These are phyloP conservation scores for Peterozyma xylosa DNA, from an alignment of 805 yeast species.

Conservation along the genomic window DNA sequence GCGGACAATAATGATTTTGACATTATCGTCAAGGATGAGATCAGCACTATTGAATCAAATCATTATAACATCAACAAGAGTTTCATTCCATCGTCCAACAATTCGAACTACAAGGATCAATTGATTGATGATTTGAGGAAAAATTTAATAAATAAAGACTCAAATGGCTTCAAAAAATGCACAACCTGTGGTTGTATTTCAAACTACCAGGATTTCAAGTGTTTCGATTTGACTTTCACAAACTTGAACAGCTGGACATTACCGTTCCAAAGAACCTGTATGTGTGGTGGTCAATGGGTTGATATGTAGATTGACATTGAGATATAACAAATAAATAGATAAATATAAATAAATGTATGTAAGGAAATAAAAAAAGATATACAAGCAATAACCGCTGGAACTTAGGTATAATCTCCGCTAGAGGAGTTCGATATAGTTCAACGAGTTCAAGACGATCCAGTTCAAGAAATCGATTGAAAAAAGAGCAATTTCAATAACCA, in stretches of 20 bases:
- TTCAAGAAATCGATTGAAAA: too few relatives aligned
- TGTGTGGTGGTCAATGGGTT: constrained; percentile 77
- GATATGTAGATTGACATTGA: constrained; percentile 20
- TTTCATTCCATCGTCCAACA: not conserved
- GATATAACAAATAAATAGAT: not conserved
- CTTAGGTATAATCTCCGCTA: not conserved
- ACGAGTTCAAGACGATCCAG: too few relatives aligned
- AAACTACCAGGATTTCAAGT: constrained; percentile 23
- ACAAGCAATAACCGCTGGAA: too few relatives aligned
- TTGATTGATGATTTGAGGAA: constrained; percentile 24
- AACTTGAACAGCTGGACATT: constrained; percentile 39
- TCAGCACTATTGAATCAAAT: constrained; percentile 3
- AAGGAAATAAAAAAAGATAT: too few relatives aligned
- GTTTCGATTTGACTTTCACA: constrained; percentile 19
- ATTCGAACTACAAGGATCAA: constrained; percentile 7
- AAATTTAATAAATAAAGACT: constrained; percentile 15
- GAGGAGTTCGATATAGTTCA: not conserved
- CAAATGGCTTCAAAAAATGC: constrained; percentile 31
- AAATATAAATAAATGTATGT: not conserved
- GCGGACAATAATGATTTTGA: constrained; percentile 10
- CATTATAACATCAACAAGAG: constrained; percentile 13
- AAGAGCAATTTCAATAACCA: too few relatives aligned
- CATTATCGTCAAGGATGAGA: constrained; percentile 1
- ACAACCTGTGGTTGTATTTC: constrained; percentile 47
- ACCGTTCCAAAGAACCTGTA: constrained; percentile 65